Percentiles rank a stretch among this genome's conserved stretches.
phyloP scores from a whole-genome alignment of 768 basidiomycete species.

The Tubosaeta sp. region DNA sequence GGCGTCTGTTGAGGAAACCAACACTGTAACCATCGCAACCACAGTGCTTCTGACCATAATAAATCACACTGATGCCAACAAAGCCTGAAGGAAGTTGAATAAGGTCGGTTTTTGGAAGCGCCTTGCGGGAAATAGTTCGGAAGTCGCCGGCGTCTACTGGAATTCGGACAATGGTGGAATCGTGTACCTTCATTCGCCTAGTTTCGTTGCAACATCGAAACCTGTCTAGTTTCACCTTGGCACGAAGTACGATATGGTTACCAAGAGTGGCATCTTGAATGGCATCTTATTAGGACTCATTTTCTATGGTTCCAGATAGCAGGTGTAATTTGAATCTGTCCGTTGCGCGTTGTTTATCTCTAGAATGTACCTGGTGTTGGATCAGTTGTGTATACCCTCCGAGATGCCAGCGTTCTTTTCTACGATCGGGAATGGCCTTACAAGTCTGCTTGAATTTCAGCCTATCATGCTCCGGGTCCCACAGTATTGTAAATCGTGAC shows the following conservation, averaged over 20 bases:
- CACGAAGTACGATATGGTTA: background rate
- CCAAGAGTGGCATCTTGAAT: conserved; percentile 13
- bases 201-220: conserved; percentile 22
- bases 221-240: conserved; percentile 11
- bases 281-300: conserved; percentile 6
- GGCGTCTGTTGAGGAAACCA: conserved; percentile 4
- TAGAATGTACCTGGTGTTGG: conserved; percentile 2
- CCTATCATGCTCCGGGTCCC: too few species aligned
- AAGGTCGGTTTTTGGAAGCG: conserved; percentile 10
- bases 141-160: conserved; percentile 18
- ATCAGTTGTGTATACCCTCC: conserved; percentile 2
- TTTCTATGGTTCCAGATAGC: conserved; percentile 10
- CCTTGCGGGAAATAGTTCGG: conserved; percentile 15
- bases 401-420: conserved; percentile 1
- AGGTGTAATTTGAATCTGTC: conserved; percentile 18
- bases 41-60: conserved; percentile 22
- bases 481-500: background rate
- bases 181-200: conserved; percentile 11
- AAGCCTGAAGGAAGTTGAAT: conserved; percentile 20
- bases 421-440: conserved; percentile 1
- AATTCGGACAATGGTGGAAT: conserved; percentile 9
- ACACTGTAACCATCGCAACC: conserved; percentile 29
- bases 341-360: conserved; percentile 17
- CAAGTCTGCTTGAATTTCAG: conserved; percentile 9
- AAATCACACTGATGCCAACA: conserved; percentile 22